Conservation (phyloP, 805 yeast genomes). For the Zygosaccharomyces siamensis region DNA sequence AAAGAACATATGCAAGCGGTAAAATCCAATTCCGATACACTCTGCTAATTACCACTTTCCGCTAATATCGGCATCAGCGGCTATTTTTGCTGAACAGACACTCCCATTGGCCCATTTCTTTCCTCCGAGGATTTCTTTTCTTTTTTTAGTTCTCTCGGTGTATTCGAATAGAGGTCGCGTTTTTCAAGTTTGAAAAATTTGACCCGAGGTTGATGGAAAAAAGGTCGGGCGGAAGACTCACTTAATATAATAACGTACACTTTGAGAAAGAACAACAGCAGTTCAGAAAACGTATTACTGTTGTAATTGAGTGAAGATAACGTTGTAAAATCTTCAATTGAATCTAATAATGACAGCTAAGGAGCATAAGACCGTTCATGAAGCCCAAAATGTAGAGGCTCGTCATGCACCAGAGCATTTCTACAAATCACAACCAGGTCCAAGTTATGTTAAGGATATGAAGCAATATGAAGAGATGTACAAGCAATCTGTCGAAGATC, state of each 20-base stretch:
- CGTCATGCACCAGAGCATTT: conserved; percentile 39
- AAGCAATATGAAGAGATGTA: conserved; percentile 72
- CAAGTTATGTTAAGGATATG: conserved; percentile 49
- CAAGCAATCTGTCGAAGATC: conserved; percentile 72
- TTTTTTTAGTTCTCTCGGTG: background rate
- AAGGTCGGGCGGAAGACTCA: conserved; percentile 3
- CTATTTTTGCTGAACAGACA: background rate
- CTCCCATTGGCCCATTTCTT: background rate
- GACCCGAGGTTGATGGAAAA: conserved; percentile 3
- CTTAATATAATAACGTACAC: background rate
- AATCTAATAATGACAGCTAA: conserved; percentile 17
- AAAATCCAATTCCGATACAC: too few species aligned
- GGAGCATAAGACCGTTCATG: conserved; percentile 39
- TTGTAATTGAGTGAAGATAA: background rate
- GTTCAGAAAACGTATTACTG: background rate
- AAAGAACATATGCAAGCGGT: background rate
- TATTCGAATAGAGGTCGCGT: conserved; percentile 2
- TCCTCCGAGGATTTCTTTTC: background rate
- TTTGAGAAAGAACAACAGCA: background rate
- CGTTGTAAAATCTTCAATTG: background rate
- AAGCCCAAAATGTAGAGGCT: conserved; percentile 36
- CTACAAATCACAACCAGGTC: conserved; percentile 38
- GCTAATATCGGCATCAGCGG: background rate
- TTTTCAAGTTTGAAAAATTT: background rate
- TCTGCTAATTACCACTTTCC: too few species aligned